These are phyloP conservation scores for Blastomyces parvus DNA, from an alignment of 2,329 filamentous ascomycete species.

Conservation along the genomic window DNA sequence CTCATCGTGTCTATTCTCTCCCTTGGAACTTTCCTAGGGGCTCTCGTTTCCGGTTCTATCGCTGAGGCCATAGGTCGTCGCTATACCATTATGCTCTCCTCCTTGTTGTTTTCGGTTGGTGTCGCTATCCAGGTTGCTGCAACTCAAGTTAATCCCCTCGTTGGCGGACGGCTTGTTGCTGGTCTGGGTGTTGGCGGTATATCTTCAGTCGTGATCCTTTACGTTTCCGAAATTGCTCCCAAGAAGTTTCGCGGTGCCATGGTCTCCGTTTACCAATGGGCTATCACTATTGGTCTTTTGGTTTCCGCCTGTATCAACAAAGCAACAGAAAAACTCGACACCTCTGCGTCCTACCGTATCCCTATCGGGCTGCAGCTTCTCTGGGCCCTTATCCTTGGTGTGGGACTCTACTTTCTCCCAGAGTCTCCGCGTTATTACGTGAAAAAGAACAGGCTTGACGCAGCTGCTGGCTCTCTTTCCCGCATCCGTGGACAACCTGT, in stretches of 20 bases:
- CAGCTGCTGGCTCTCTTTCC: slow-evolving; percentile 16
- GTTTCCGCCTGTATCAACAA: slow-evolving; percentile 57
- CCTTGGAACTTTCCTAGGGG: slow-evolving; percentile 67
- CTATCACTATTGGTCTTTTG: slow-evolving; percentile 37
- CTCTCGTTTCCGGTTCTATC: slow-evolving; percentile 52
- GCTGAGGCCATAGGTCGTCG: slow-evolving; percentile 59
- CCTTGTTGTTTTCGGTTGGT: slow-evolving; percentile 50
- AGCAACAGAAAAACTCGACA: slow-evolving; percentile 51
- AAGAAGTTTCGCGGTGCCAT: slow-evolving; percentile 34
- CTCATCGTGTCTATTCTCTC: slow-evolving; percentile 66
- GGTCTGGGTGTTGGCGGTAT: slow-evolving; percentile 35
- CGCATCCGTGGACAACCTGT: slow-evolving; percentile 38
- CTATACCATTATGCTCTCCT: slow-evolving; percentile 51
- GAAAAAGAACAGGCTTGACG: slow-evolving; percentile 19
- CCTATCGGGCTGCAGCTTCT: slow-evolving; percentile 57
- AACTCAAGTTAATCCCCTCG: slow-evolving; percentile 46
- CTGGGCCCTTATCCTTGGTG: slow-evolving; percentile 48
- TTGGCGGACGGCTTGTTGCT: slow-evolving; percentile 32
- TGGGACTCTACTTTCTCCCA: slow-evolving; percentile 44
- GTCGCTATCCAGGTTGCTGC: slow-evolving; percentile 52
- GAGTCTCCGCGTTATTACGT: slow-evolving; percentile 42
- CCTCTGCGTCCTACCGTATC: slow-evolving; percentile 49
- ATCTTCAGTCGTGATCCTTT: slow-evolving; percentile 34
- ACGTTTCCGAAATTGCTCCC: slow-evolving; percentile 31
- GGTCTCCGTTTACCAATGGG: slow-evolving; percentile 35